phyloP scores from a whole-genome alignment of 331 rosid species.

The Pyracantha coccinea region DNA sequence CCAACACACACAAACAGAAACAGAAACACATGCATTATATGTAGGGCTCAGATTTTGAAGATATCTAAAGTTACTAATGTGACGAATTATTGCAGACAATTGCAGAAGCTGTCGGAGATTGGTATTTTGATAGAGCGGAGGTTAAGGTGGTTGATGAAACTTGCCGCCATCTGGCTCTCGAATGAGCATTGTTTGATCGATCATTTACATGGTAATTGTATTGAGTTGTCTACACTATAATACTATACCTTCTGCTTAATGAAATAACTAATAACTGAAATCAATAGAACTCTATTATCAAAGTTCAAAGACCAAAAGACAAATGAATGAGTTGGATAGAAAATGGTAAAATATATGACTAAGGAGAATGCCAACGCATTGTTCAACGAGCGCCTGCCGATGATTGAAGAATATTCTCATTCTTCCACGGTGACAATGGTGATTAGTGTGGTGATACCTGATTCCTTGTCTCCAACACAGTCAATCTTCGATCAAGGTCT shows the following conservation, averaged over 20 bases:
- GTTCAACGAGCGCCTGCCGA: too few species aligned
- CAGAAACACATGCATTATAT: too few species aligned
- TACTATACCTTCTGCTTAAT: neutral
- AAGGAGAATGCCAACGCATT: too few species aligned
- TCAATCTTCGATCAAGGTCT: too few species aligned
- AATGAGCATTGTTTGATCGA: slow-evolving; percentile 12
- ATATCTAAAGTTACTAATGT: neutral
- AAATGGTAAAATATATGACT: too few species aligned
- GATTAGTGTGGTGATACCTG: too few species aligned
- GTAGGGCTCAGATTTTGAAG: neutral
- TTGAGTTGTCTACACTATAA: neutral
- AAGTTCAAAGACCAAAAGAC: too few species aligned
- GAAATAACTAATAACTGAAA: slow-evolving; percentile 16
- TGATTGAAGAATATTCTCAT: too few species aligned
- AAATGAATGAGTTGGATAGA: too few species aligned
- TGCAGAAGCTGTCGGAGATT: slow-evolving; percentile 79
- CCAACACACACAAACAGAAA: neutral
- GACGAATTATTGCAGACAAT: slow-evolving; percentile 43
- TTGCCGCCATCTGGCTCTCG: slow-evolving; percentile 55
- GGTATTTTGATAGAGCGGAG: slow-evolving; percentile 73
- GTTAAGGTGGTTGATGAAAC: slow-evolving; percentile 58
- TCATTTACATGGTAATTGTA: slow-evolving; percentile 5
- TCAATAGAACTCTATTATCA: neutral
- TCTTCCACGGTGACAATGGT: too few species aligned
- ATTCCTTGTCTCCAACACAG: too few species aligned